Base-by-base conservation (phyloP, 805 yeast species). In the Candida succiphila region DNA sequence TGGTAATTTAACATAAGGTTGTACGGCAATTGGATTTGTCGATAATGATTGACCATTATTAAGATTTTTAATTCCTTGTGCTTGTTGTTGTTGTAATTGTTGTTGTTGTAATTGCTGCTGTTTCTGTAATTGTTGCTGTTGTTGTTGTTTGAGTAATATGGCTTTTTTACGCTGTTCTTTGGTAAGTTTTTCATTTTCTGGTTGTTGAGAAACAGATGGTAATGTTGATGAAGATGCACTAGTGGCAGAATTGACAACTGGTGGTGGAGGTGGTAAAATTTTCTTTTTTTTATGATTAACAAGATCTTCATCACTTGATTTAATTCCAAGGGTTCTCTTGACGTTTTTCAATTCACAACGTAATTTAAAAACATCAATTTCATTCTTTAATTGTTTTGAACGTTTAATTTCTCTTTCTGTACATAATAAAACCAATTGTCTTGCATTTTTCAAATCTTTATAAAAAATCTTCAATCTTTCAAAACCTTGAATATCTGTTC, bases 401-500 rank as follows among this genome's bases (percentile, higher is more conserved):
- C 82, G 70, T 40, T 73, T 61, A 41, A 70, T 51, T 55, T 85
- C 95, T 43, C 97, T 72, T 46, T 76, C 74, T 21, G 88, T 78
- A 27, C 86, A 82, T 46, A 75, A 54, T 25, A 77, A 61, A 16
- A 86, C 66, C 29, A 92, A 61, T 32, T 72, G 76, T 41, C 78
- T 69, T 2, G 95, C 94, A 32, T 77, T 69, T 40, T 74, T 79
- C 60, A 92, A 65, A 39, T 92, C 95, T 39, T 69, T 69, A 41
- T 81, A 84, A 22, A 92, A 62, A 36, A 72, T 54, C 17, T 92
- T 69, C 32, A 92, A 64, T 42, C 88, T 74, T 55, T 88, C 96
- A 12, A 87, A 79, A 44, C 92, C 86, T 46, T 86, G 83, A 23
- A 83, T 72, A 60, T 92, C 98, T 0, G 96, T 84, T 42, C 97